These are phyloP conservation scores for Lipomyces yarrowii DNA, from an alignment of 1,139 yeast species.

Conservation along the genomic window DNA sequence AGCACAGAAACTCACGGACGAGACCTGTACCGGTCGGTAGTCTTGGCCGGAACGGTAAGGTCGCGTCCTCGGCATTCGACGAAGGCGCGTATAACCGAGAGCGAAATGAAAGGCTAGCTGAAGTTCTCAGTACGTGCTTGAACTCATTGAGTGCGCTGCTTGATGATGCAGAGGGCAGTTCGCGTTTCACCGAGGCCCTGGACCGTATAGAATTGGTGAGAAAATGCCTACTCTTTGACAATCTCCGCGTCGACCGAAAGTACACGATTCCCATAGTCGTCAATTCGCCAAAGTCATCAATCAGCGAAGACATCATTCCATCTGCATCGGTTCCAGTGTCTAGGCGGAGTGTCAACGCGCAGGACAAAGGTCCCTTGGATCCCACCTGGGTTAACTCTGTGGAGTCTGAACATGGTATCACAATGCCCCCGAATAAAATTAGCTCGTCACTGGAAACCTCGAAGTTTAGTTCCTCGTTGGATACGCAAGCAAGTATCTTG, in stretches of 20 bases:
- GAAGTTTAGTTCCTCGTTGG: not conserved
- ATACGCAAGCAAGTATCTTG: not conserved
- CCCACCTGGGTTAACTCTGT: not conserved
- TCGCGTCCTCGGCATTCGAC: conserved; percentile 19
- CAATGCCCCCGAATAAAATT: not conserved
- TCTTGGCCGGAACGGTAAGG: not conserved
- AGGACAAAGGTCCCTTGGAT: not conserved
- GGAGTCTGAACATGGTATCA: not conserved
- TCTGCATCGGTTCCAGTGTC: not conserved
- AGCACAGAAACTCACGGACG: not conserved
- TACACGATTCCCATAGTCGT: conserved; percentile 11
- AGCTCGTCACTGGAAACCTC: not conserved
- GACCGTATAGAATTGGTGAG: conserved; percentile 33
- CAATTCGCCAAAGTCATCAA: not conserved
- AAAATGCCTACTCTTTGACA: conserved; percentile 32
- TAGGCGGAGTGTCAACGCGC: too few species aligned
- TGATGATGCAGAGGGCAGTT: not conserved
- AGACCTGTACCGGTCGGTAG: not conserved
- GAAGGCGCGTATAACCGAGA: conserved; percentile 22
- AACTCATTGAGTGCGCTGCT: conserved; percentile 20
- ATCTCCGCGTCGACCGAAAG: conserved; percentile 16
- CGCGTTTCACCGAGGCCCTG: conserved; percentile 28
- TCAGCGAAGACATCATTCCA: not conserved
- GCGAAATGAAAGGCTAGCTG: conserved; percentile 33
- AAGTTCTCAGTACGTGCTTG: conserved; percentile 30